A percentile compares a stretch with the other conserved stretches of the same genome.
These are phyloP conservation scores for Colletotrichum karsti DNA, from an alignment of 2,329 filamentous ascomycete genomes.

Conservation along the genomic window DNA sequence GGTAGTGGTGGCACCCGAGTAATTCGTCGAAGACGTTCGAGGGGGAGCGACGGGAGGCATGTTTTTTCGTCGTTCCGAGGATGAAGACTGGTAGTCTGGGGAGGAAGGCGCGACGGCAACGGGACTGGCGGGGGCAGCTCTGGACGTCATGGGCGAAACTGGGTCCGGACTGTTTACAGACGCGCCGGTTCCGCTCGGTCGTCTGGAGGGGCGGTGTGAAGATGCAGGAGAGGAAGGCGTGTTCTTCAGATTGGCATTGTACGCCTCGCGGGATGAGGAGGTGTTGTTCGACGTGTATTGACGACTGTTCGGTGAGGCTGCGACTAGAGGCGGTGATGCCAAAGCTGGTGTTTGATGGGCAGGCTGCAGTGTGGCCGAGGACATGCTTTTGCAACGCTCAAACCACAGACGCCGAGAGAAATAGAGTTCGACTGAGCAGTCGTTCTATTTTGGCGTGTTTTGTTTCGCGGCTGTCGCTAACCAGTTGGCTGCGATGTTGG, in stretches of 20 bases:
- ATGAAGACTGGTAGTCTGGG: slow-evolving; percentile 51
- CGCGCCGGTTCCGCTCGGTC: slow-evolving; percentile 59
- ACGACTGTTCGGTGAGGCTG: slow-evolving; percentile 53
- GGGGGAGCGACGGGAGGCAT: slow-evolving; percentile 80
- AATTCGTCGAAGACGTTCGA: slow-evolving; percentile 78
- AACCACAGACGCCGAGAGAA: slow-evolving; percentile 9
- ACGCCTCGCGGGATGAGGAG: slow-evolving; percentile 63
- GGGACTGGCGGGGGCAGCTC: slow-evolving; percentile 53
- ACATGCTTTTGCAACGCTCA: slow-evolving; percentile 61
- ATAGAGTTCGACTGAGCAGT: slow-evolving; percentile 14
- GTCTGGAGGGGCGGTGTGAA: slow-evolving; percentile 62
- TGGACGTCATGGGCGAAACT: slow-evolving; percentile 56
- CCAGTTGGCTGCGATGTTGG: slow-evolving; percentile 14
- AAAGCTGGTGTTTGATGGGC: slow-evolving; percentile 61
- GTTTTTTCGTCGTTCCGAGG: slow-evolving; percentile 63
- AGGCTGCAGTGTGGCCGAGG: slow-evolving; percentile 67
- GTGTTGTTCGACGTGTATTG: slow-evolving; percentile 62
- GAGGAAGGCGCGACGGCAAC: slow-evolving; percentile 48
- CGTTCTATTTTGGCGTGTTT: slow-evolving; percentile 25
- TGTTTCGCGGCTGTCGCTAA: slow-evolving; percentile 22
- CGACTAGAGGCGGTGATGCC: slow-evolving; percentile 55
- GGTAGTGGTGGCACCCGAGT: slow-evolving; percentile 47
- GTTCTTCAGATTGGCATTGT: slow-evolving; percentile 61
- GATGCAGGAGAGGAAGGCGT: slow-evolving; percentile 57
- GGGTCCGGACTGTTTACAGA: slow-evolving; percentile 41